phyloP scores from a whole-genome alignment of 2,329 filamentous ascomycete genomes.

The Sodiomyces alkalinus region DNA sequence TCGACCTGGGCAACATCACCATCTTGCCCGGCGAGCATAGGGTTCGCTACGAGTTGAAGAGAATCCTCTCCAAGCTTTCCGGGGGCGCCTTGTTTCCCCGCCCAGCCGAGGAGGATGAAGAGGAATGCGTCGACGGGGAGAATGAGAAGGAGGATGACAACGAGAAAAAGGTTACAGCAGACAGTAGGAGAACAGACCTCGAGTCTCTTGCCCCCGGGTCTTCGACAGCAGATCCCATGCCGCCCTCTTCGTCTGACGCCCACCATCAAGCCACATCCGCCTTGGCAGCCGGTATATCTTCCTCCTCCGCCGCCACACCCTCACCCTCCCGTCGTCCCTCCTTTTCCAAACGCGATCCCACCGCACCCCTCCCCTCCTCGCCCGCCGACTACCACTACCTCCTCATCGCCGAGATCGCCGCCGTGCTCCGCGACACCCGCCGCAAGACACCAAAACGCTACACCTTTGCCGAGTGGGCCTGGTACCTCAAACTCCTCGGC shows the following conservation, averaged over 20 bases:
- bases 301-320: background rate
- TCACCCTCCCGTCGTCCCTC: no score
- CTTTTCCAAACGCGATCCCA: conserved; percentile 23
- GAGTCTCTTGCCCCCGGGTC: no score
- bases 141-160: conserved; percentile 6
- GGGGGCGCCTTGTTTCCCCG: conserved; percentile 4
- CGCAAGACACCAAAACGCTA: conserved; percentile 47
- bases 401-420: conserved; percentile 57
- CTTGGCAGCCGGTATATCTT: background rate
- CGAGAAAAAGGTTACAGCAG: conserved; percentile 3
- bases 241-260: conserved; percentile 1
- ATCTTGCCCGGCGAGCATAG: conserved; percentile 42
- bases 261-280: conserved; percentile 2
- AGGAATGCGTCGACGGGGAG: conserved; percentile 16
- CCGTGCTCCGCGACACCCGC: conserved; percentile 48
- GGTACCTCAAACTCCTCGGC: conserved; percentile 66
- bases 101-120: conserved; percentile 7
- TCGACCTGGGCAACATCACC: conserved; percentile 41
- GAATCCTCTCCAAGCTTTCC: conserved; percentile 12
- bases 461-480: conserved; percentile 72
- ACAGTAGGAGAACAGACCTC: no score
- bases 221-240: no score
- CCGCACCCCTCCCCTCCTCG: conserved; percentile 14
- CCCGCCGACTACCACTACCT: conserved; percentile 41
- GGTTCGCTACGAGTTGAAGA: conserved; percentile 28